A percentile compares a stretch with the other conserved stretches of the same genome.
Evolutionary conservation across 2,329 filamentous ascomycete genomes (phyloP).

Genomic region (Lojkania enalia): DNA sequence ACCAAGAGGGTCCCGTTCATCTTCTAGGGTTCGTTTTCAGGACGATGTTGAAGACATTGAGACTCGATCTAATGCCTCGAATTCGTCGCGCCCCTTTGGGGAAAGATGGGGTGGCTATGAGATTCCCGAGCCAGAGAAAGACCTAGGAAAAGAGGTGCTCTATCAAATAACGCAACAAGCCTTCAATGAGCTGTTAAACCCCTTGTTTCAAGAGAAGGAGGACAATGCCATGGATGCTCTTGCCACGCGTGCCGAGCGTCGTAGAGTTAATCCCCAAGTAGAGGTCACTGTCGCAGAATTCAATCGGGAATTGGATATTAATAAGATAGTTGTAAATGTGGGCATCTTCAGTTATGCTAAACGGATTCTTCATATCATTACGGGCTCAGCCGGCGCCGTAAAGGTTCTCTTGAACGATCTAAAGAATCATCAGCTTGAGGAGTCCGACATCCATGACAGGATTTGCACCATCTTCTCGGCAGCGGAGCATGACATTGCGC

Average conservation of each 20-base stretch:
- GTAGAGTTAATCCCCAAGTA: conserved; percentile 22
- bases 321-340: conserved; percentile 21
- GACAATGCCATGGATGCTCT: conserved; percentile 71
- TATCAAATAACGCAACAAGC: conserved; percentile 91
- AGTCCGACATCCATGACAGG: conserved; percentile 7
- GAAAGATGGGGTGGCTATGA: conserved; percentile 79
- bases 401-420: conserved; percentile 13
- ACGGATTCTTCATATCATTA: conserved; percentile 26
- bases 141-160: conserved; percentile 83
- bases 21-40: conserved; percentile 77
- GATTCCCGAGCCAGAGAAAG: conserved; percentile 76
- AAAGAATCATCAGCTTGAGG: conserved; percentile 7
- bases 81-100: conserved; percentile 67
- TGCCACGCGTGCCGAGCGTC: conserved; percentile 35
- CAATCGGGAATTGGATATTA: conserved; percentile 12
- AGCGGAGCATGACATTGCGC: conserved; percentile 21
- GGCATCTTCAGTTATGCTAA: conserved; percentile 35
- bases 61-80: conserved; percentile 70
- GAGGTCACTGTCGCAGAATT: conserved; percentile 25
- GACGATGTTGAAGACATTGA: conserved; percentile 74
- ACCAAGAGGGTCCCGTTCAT: conserved; percentile 65
- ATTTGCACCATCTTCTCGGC: conserved; percentile 17
- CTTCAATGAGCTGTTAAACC: conserved; percentile 88
- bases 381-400: conserved; percentile 8
- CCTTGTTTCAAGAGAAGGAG: conserved; percentile 81